Evolutionary conservation across 2,329 filamentous ascomycete species (phyloP).

Genomic region (Teratosphaeriaceae sp.): DNA sequence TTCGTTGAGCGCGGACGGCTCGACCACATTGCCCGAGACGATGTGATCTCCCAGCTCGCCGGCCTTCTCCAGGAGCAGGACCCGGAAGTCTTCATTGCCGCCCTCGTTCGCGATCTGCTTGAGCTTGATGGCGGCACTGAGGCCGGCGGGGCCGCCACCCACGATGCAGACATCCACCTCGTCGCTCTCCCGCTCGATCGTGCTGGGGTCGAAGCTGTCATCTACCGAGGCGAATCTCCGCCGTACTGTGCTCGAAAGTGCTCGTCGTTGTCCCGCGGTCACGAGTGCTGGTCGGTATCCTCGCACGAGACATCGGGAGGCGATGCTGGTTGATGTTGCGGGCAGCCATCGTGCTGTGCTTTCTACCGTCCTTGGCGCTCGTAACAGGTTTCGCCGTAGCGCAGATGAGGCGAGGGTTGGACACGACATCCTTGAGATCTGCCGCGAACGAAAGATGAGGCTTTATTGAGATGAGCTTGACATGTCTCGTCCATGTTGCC

Average conservation of each 20-base stretch:
- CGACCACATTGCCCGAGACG: constrained; percentile 88
- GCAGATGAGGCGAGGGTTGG: neutral
- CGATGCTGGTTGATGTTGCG: constrained; percentile 12
- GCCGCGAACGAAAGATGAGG: neutral
- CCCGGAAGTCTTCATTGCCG: constrained; percentile 92
- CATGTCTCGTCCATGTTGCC: too few relatives aligned
- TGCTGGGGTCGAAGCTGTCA: constrained; percentile 37
- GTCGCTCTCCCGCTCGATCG: constrained; percentile 80
- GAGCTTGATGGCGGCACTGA: constrained; percentile 86
- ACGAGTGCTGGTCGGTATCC: constrained; percentile 27
- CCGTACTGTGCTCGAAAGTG: constrained; percentile 24
- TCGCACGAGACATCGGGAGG: constrained; percentile 18
- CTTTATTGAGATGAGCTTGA: too few relatives aligned
- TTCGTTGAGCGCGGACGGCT: constrained; percentile 82
- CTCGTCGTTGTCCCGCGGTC: constrained; percentile 29
- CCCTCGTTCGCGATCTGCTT: constrained; percentile 94
- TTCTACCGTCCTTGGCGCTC: neutral
- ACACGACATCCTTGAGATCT: neutral
- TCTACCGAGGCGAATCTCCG: constrained; percentile 31
- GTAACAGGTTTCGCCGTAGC: neutral
- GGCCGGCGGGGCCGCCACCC: constrained; percentile 87
- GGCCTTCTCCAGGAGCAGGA: constrained; percentile 89
- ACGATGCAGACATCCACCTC: constrained; percentile 96
- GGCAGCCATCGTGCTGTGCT: constrained; percentile 4
- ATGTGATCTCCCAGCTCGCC: constrained; percentile 94